These are phyloP conservation scores for Rhizopogon vinicolor DNA, from an alignment of 768 basidiomycete species.

Conservation along the genomic window DNA sequence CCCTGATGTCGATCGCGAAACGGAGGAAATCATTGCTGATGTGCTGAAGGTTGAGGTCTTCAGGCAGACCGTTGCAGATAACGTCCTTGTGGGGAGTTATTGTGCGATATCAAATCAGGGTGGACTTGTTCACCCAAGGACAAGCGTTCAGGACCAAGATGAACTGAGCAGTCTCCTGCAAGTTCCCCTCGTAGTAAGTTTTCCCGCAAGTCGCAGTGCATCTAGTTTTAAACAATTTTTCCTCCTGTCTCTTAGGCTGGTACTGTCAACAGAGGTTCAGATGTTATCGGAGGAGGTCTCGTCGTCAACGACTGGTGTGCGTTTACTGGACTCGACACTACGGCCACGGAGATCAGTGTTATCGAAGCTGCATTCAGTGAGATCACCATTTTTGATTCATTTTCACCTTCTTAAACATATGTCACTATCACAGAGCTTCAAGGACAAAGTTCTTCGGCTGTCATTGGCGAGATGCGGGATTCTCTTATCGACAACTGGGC, in stretches of 20 bases:
- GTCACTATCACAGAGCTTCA: conserved; percentile 59
- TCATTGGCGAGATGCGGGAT: conserved; percentile 90
- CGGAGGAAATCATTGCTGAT: conserved; percentile 99
- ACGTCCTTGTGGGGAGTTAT: conserved; percentile 95
- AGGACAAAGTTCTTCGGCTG: conserved; percentile 76
- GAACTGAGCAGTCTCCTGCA: conserved; percentile 93
- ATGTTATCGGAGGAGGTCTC: conserved; percentile 94
- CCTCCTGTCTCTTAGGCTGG: conserved; percentile 60
- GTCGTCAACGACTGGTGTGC: conserved; percentile 99
- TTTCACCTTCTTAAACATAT: conserved; percentile 2
- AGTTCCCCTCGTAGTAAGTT: conserved; percentile 87
- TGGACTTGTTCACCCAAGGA: conserved; percentile 96
- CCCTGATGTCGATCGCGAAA: conserved; percentile 96
- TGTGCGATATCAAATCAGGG: conserved; percentile 96
- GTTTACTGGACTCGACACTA: conserved; percentile 98
- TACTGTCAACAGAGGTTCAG: conserved; percentile 97
- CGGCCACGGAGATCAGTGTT: conserved; percentile 98
- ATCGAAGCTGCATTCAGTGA: conserved; percentile 96
- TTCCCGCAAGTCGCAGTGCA: neutral
- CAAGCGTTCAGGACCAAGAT: conserved; percentile 95
- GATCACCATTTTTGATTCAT: conserved; percentile 27
- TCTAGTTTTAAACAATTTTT: conserved; percentile 2
- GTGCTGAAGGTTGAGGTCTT: conserved; percentile 99
- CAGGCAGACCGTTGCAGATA: conserved; percentile 93
- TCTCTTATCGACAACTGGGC: conserved; percentile 92